These are phyloP conservation scores for Aspergillus sparsus DNA, from an alignment of 495 filamentous ascomycete genomes.

Conservation along the genomic window DNA sequence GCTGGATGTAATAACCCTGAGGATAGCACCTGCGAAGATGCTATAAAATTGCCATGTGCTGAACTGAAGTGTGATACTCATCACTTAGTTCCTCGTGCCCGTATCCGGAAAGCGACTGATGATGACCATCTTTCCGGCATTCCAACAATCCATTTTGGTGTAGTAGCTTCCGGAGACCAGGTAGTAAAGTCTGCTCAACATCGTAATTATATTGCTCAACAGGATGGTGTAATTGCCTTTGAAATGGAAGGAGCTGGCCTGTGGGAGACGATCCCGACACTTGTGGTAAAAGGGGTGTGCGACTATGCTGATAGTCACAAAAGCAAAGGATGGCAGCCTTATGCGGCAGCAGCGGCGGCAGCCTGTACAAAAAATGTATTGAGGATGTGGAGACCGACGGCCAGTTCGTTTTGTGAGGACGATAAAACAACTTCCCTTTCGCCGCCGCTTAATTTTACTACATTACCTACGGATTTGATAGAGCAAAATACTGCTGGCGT, in stretches of 20 bases:
- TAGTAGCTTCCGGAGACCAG: background rate
- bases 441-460: too few species aligned
- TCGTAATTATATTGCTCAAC: background rate
- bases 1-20: background rate
- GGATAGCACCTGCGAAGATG: background rate
- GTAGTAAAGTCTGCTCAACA: background rate
- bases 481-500: too few species aligned
- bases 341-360: slow-evolving; percentile 8
- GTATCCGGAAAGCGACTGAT: background rate
- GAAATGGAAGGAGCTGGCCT: slow-evolving; percentile 5
- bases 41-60: background rate
- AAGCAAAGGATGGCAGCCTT: background rate
- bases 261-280: background rate
- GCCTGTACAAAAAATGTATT: slow-evolving; percentile 1
- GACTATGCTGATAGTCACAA: slow-evolving; percentile 9
- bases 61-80: background rate
- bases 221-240: background rate
- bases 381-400: background rate
- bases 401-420: too few species aligned
- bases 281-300: background rate
- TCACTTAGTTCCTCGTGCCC: background rate
- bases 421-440: too few species aligned
- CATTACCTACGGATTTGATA: too few species aligned
- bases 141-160: background rate
- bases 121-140: background rate